Conservation (phyloP, 768 basidiomycete species). For the Agaricus bisporus region DNA sequence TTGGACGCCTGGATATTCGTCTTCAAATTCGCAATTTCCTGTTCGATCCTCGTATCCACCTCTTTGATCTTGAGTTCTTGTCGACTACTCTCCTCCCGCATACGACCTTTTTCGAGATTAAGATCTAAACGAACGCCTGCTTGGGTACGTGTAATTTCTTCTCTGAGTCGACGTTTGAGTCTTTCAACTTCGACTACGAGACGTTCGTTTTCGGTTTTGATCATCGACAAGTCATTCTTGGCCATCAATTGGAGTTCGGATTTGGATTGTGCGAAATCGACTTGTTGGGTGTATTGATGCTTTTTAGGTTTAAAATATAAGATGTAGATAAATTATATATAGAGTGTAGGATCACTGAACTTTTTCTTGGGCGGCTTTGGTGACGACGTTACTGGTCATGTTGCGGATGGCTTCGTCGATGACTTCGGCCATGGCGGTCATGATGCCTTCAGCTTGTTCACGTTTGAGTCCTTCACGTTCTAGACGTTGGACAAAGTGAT, state of each 20-base stretch:
- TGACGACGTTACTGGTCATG: slow-evolving; percentile 95
- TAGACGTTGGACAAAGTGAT: slow-evolving; percentile 88
- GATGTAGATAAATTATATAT: background rate
- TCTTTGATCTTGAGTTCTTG: slow-evolving; percentile 97
- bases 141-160: slow-evolving; percentile 89
- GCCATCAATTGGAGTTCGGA: slow-evolving; percentile 94
- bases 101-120: slow-evolving; percentile 94
- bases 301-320: slow-evolving; percentile 19
- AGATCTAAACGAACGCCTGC: slow-evolving; percentile 91
- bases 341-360: slow-evolving; percentile 30
- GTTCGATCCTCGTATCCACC: slow-evolving; percentile 95
- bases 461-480: slow-evolving; percentile 86
- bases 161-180: slow-evolving; percentile 86
- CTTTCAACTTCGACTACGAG: slow-evolving; percentile 88
- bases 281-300: slow-evolving; percentile 93
- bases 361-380: slow-evolving; percentile 95
- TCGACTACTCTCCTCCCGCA: slow-evolving; percentile 86
- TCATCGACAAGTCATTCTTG: slow-evolving; percentile 92
- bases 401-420: slow-evolving; percentile 95
- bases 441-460: slow-evolving; percentile 93
- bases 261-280: slow-evolving; percentile 95
- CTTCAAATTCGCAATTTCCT: slow-evolving; percentile 83
- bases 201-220: slow-evolving; percentile 97
- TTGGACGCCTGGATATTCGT: slow-evolving; percentile 85
- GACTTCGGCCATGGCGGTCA: slow-evolving; percentile 94